Conservation (phyloP, 164 flowering plant species). For the Tetrastigma voinierianum region DNA sequence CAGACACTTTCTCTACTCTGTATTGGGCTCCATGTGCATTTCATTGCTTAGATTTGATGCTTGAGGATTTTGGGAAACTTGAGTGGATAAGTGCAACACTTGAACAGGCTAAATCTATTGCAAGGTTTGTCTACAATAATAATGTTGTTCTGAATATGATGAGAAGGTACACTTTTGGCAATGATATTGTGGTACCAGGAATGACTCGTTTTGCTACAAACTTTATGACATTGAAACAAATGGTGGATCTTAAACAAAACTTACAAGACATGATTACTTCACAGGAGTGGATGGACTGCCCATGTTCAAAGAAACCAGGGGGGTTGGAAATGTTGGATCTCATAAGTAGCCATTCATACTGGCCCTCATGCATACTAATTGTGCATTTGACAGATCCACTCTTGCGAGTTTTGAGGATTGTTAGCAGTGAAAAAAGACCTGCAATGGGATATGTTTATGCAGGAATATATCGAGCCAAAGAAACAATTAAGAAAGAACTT, state of each 20-base stretch:
- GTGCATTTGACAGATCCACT: constrained; percentile 57
- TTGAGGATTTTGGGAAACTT: constrained; percentile 65
- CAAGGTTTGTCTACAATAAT: constrained; percentile 69
- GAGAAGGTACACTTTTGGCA: constrained; percentile 65
- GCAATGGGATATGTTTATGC: constrained; percentile 85
- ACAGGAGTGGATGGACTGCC: constrained; percentile 80
- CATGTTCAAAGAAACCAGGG: constrained; percentile 53
- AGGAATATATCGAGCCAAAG: constrained; percentile 72
- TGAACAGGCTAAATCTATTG: constrained; percentile 63
- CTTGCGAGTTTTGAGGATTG: constrained; percentile 55
- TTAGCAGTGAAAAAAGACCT: constrained; percentile 54
- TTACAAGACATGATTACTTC: constrained; percentile 78
- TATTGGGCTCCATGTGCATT: constrained; percentile 83
- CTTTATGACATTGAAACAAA: constrained; percentile 58
- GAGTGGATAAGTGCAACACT: constrained; percentile 51
- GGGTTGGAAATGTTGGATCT: constrained; percentile 56
- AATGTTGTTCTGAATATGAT: constrained; percentile 56
- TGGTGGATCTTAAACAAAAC: constrained; percentile 55
- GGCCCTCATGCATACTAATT: constrained; percentile 58
- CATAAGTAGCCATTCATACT: constrained; percentile 55
- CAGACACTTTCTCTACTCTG: constrained; percentile 56
- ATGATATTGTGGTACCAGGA: constrained; percentile 59
- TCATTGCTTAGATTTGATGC: constrained; percentile 60
- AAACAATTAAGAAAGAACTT: constrained; percentile 67
- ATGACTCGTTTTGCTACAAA: constrained; percentile 49